Percentiles rank a stretch among this genome's conserved stretches.
phyloP scores from a whole-genome alignment of 108 stramenopile species.

The Cyclotella distinguenda region DNA sequence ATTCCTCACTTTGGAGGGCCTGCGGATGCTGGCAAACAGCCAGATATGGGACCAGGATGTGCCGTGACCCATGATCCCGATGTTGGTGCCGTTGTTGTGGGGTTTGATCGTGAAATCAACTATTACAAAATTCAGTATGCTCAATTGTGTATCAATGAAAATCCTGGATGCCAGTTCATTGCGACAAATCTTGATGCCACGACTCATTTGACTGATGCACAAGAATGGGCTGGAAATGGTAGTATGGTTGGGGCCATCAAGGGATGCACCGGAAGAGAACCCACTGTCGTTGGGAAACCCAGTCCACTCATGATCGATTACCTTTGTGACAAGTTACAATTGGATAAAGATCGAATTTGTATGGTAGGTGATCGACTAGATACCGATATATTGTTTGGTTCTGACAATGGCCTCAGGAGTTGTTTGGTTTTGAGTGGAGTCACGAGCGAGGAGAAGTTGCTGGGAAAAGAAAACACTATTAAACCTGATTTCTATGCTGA shows the following conservation, averaged over 20 bases:
- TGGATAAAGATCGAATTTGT: slow-evolving; percentile 84
- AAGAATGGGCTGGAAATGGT: slow-evolving; percentile 98
- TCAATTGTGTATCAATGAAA: slow-evolving; percentile 96
- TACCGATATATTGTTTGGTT: slow-evolving; percentile 97
- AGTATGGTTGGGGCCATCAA: slow-evolving; percentile 95
- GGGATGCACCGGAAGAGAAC: slow-evolving; percentile 97
- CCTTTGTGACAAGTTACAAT: slow-evolving; percentile 79
- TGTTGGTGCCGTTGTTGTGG: slow-evolving; percentile 94
- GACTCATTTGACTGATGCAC: slow-evolving; percentile 96
- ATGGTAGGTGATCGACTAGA: slow-evolving; percentile 99
- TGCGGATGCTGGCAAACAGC: slow-evolving; percentile 76
- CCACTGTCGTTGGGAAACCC: slow-evolving; percentile 96
- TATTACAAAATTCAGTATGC: slow-evolving; percentile 99
- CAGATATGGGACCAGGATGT: slow-evolving; percentile 90
- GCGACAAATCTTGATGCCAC: slow-evolving; percentile 98
- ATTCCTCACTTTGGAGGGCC: slow-evolving; percentile 96
- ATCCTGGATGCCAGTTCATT: slow-evolving; percentile 93
- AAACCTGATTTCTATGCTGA: slow-evolving; percentile 95
- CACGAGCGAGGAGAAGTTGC: slow-evolving; percentile 90
- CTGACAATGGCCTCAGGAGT: slow-evolving; percentile 94
- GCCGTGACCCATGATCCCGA: slow-evolving; percentile 84
- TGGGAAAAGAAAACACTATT: slow-evolving; percentile 88
- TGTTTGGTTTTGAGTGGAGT: slow-evolving; percentile 94
- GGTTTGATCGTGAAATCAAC: slow-evolving; percentile 94
- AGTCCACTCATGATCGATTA: slow-evolving; percentile 98